These are phyloP conservation scores for Fusarium concolor DNA, from an alignment of 2,329 filamentous ascomycete genomes.

Conservation along the genomic window DNA sequence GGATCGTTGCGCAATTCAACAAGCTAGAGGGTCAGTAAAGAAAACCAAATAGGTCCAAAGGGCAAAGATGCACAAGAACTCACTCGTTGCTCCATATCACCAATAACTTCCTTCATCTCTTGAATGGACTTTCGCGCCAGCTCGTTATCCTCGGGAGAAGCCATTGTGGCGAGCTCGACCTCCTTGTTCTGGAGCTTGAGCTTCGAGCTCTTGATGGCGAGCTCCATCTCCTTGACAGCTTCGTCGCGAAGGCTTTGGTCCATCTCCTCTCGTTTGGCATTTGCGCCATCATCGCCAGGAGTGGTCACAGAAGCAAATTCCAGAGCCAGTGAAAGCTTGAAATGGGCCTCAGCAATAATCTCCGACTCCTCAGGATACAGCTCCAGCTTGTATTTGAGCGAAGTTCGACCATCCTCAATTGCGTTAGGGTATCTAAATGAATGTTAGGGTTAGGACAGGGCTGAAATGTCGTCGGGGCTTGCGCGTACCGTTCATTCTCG, in stretches of 20 bases:
- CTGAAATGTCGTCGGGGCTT: background rate
- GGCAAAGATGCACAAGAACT: slow-evolving; percentile 47
- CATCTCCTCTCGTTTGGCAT: slow-evolving; percentile 63
- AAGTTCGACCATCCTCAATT: slow-evolving; percentile 83
- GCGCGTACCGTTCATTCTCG: slow-evolving; percentile 82
- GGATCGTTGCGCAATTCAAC: slow-evolving; percentile 73
- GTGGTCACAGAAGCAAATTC: slow-evolving; percentile 89
- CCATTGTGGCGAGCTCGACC: slow-evolving; percentile 70
- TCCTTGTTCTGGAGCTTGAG: slow-evolving; percentile 78
- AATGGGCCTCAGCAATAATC: slow-evolving; percentile 93
- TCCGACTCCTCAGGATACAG: slow-evolving; percentile 85
- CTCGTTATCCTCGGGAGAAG: slow-evolving; percentile 75
- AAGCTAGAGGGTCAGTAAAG: slow-evolving; percentile 59
- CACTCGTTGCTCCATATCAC: slow-evolving; percentile 82
- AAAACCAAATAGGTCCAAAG: background rate
- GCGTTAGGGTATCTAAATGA: slow-evolving; percentile 77
- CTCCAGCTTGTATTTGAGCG: slow-evolving; percentile 81
- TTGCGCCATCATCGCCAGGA: slow-evolving; percentile 60
- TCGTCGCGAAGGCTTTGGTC: slow-evolving; percentile 78
- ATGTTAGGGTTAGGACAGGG: slow-evolving; percentile 8
- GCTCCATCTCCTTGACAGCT: slow-evolving; percentile 76
- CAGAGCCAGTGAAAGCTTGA: slow-evolving; percentile 92
- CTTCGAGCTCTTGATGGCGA: slow-evolving; percentile 78
- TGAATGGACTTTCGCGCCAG: slow-evolving; percentile 70
- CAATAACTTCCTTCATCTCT: slow-evolving; percentile 82